A percentile compares a stretch with the other conserved stretches of the same genome.
Conservation (phyloP, 441 rosid genomes). For the Bocquillonia castaneifolia region DNA sequence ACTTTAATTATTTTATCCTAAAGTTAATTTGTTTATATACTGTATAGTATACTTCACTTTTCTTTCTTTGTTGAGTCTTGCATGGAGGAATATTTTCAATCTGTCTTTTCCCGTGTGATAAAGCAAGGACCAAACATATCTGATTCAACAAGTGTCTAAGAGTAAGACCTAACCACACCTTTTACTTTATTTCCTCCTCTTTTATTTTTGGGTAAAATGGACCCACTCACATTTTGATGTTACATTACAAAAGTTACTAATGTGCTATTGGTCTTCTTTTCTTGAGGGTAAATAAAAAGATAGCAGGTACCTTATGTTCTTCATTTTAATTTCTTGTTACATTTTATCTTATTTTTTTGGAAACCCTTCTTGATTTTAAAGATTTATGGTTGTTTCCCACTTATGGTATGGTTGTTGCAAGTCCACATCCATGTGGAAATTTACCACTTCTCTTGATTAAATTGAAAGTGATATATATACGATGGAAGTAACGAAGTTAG, state of each 20-base stretch:
- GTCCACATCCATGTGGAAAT: slow-evolving; percentile 8
- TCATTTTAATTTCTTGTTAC: not conserved
- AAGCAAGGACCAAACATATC: slow-evolving; percentile 2
- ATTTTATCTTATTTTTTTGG: not conserved
- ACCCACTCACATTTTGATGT: slow-evolving; percentile 3
- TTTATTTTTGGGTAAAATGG: not conserved
- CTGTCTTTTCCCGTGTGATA: slow-evolving; percentile 18
- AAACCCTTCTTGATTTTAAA: not conserved
- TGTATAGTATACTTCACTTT: not conserved
- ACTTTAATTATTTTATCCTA: not conserved
- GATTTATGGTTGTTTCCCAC: not conserved
- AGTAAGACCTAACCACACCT: not conserved
- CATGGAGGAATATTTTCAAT: slow-evolving; percentile 28
- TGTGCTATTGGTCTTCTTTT: not conserved
- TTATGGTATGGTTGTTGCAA: not conserved
- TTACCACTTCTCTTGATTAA: not conserved
- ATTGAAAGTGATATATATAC: not conserved
- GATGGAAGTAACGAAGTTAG: too few species aligned
- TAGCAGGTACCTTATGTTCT: not conserved
- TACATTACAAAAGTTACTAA: not conserved
- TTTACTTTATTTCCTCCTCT: not conserved
- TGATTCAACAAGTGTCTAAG: not conserved
- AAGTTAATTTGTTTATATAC: too few species aligned
- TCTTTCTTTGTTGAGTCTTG: slow-evolving; percentile 1
- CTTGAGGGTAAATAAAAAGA: not conserved